Evolutionary conservation across 495 filamentous ascomycete species (phyloP).

Genomic region (Lichina pygmaea): DNA sequence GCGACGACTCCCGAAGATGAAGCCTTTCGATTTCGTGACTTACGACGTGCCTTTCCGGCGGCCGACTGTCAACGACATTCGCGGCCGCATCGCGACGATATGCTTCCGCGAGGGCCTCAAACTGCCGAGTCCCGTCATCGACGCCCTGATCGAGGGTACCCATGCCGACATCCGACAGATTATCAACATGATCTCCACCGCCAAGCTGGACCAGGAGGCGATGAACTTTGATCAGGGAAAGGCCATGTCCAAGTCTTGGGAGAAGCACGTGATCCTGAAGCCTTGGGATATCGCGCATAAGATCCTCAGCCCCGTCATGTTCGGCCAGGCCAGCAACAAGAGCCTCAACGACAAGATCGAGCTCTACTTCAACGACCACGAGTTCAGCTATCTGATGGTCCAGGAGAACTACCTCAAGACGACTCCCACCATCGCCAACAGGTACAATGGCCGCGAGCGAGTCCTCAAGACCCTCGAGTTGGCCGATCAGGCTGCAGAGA

Average conservation of each 20-base stretch:
- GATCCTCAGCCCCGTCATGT: constrained; percentile 70
- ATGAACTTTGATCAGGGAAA: constrained; percentile 67
- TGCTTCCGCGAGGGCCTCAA: constrained; percentile 78
- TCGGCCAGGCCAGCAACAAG: constrained; percentile 48
- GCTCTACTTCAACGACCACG: constrained; percentile 97
- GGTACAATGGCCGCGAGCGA: constrained; percentile 32
- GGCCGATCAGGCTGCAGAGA: constrained; percentile 63
- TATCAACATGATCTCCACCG: constrained; percentile 93
- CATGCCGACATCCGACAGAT: constrained; percentile 91
- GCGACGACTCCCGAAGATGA: constrained; percentile 81
- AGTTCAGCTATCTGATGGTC: constrained; percentile 89
- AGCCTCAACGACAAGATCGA: constrained; percentile 93
- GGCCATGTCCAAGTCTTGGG: constrained; percentile 88
- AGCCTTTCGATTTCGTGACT: constrained; percentile 68
- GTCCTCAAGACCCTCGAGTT: constrained; percentile 63
- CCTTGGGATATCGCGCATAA: constrained; percentile 95
- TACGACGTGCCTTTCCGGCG: constrained; percentile 70
- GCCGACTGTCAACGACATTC: constrained; percentile 67
- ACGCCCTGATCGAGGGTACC: constrained; percentile 82
- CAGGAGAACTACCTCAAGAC: constrained; percentile 92
- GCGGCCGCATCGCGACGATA: constrained; percentile 77
- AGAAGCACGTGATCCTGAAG: constrained; percentile 88
- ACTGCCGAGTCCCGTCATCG: constrained; percentile 63
- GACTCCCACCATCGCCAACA: constrained; percentile 32
- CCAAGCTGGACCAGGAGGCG: constrained; percentile 53